Conservation (phyloP, 768 basidiomycete genomes). For the Amanita brunnescens region DNA sequence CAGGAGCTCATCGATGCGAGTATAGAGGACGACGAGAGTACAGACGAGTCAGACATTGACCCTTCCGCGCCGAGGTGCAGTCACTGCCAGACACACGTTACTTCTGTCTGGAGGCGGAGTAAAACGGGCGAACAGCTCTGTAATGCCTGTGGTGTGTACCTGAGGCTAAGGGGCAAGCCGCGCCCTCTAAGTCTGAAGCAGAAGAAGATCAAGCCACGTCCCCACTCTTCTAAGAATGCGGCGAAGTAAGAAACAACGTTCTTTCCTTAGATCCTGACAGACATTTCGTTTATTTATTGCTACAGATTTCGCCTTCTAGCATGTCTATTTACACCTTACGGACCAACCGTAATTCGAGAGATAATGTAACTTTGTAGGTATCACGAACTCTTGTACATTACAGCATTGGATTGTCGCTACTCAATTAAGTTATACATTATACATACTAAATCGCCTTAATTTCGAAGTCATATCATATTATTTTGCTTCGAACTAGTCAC, state of each 20-base stretch:
- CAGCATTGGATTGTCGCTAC: not conserved
- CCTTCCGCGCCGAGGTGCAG: constrained; percentile 37
- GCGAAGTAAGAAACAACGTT: constrained; percentile 10
- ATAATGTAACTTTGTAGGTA: not conserved
- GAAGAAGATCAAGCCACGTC: constrained; percentile 39
- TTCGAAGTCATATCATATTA: too few species aligned
- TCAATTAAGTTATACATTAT: not conserved
- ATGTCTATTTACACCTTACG: not conserved
- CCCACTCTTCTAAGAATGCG: constrained; percentile 29
- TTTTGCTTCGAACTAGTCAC: too few species aligned
- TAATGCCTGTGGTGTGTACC: constrained; percentile 44
- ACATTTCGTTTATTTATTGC: not conserved
- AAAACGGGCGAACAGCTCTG: constrained; percentile 42
- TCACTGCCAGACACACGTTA: constrained; percentile 40
- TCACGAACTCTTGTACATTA: not conserved
- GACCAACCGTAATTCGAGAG: not conserved
- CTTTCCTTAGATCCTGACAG: not conserved
- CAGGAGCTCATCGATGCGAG: constrained; percentile 44
- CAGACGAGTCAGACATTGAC: constrained; percentile 31
- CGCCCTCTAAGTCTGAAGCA: constrained; percentile 36
- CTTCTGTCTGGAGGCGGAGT: constrained; percentile 42
- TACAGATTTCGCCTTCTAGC: not conserved
- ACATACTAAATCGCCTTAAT: too few species aligned
- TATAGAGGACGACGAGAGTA: constrained; percentile 28
- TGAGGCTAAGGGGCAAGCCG: constrained; percentile 36